These are phyloP conservation scores for Auriscalpium vulgare DNA, from an alignment of 768 basidiomycete genomes.

Conservation along the genomic window DNA sequence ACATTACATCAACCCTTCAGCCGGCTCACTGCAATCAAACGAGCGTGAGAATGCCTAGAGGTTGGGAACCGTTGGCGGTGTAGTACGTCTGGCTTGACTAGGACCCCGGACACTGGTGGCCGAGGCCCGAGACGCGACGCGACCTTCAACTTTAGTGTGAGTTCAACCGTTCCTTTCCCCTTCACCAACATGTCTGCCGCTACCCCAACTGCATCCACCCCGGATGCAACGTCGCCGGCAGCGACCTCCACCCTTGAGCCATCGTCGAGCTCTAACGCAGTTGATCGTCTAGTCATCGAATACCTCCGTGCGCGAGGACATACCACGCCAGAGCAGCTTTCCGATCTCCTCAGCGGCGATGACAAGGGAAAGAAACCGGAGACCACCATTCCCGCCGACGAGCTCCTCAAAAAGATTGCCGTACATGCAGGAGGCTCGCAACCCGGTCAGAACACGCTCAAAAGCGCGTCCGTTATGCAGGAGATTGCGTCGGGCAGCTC, in stretches of 20 bases:
- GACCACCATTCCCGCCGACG: slow-evolving; percentile 36
- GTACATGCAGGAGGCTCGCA: slow-evolving; percentile 60
- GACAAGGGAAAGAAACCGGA: slow-evolving; percentile 29
- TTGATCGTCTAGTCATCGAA: slow-evolving; percentile 38
- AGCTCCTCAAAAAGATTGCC: slow-evolving; percentile 47
- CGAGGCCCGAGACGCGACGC: too few species aligned
- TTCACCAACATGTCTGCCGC: slow-evolving; percentile 33
- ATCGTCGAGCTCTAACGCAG: slow-evolving; percentile 32
- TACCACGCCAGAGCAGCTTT: slow-evolving; percentile 33
- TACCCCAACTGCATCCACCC: slow-evolving; percentile 46
- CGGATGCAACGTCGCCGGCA: slow-evolving; percentile 29
- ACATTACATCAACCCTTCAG: too few species aligned
- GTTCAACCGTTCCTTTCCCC: too few species aligned
- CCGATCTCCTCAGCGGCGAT: slow-evolving; percentile 31
- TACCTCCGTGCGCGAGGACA: slow-evolving; percentile 42
- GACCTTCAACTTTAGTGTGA: too few species aligned
- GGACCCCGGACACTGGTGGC: too few species aligned
- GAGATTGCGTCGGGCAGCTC: slow-evolving; percentile 63
- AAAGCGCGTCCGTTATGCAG: slow-evolving; percentile 58
- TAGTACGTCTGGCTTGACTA: too few species aligned
- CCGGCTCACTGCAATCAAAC: too few species aligned
- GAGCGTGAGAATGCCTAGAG: too few species aligned
- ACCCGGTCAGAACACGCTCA: slow-evolving; percentile 63
- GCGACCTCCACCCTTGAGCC: slow-evolving; percentile 33
- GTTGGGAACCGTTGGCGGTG: too few species aligned